These are phyloP conservation scores for Linnemannia schmuckeri DNA, from an alignment of 192 early-diverging fungal genomes.

Conservation along the genomic window DNA sequence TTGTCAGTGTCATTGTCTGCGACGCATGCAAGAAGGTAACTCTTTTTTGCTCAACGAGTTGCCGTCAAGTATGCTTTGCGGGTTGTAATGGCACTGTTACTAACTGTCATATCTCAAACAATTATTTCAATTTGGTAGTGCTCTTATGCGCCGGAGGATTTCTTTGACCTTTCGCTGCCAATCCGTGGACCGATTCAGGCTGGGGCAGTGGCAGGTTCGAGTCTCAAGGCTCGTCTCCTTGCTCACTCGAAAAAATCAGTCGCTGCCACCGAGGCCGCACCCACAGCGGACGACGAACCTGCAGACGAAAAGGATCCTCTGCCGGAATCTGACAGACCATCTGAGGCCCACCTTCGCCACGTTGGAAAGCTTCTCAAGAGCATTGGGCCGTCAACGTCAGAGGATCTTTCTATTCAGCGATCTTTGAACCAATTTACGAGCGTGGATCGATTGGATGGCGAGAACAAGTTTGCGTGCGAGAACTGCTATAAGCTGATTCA, in stretches of 20 bases:
- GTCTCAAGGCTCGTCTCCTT: slow-evolving; percentile 23
- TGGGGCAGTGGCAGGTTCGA: not conserved
- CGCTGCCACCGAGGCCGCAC: not conserved
- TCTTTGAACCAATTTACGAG: slow-evolving; percentile 69
- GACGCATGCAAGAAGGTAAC: slow-evolving; percentile 69
- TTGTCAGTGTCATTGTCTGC: slow-evolving; percentile 80
- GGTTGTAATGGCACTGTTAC: not conserved
- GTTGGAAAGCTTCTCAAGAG: slow-evolving; percentile 29
- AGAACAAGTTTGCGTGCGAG: slow-evolving; percentile 75
- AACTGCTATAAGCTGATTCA: slow-evolving; percentile 65
- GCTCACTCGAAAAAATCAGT: slow-evolving; percentile 4
- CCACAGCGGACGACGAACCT: not conserved
- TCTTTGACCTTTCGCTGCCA: slow-evolving; percentile 72
- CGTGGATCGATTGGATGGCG: slow-evolving; percentile 74
- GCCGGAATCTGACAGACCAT: slow-evolving; percentile 20
- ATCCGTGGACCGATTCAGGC: slow-evolving; percentile 46
- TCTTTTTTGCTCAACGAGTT: not conserved
- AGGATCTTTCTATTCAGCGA: slow-evolving; percentile 48
- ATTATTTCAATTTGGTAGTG: slow-evolving; percentile 19
- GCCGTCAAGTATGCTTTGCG: not conserved
- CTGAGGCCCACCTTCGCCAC: slow-evolving; percentile 34
- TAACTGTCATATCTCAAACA: not conserved
- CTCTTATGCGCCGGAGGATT: slow-evolving; percentile 73
- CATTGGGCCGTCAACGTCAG: slow-evolving; percentile 29
- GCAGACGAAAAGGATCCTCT: slow-evolving; percentile 12